These are phyloP conservation scores for Sporisorium iseilematis-ciliati DNA, from an alignment of 1,284 basidiomycete species.

Conservation along the genomic window DNA sequence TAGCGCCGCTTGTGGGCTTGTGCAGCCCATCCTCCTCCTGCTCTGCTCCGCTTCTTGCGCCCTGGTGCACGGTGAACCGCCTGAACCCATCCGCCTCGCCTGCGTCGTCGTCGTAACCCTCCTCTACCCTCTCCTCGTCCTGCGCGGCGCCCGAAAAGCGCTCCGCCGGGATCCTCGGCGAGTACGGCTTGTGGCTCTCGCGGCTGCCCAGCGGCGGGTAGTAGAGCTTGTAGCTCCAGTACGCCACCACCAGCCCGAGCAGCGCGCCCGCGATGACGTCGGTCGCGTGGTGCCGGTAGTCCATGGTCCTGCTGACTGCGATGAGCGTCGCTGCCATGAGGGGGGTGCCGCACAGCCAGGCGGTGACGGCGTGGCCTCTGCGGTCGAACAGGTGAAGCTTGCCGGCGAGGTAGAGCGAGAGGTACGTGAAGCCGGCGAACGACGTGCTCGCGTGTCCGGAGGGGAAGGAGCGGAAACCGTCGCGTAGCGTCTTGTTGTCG, in stretches of 20 bases:
- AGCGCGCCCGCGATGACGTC: conserved; percentile 83
- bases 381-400: conserved; percentile 91
- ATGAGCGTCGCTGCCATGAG: conserved; percentile 84
- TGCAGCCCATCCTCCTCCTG: conserved; percentile 3
- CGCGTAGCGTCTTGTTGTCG: conserved; percentile 30
- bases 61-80: conserved; percentile 12
- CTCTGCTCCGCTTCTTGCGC: too few relatives aligned
- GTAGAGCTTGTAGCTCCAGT: conserved; percentile 68
- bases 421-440: conserved; percentile 90
- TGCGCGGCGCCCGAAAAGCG: conserved; percentile 16
- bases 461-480: conserved; percentile 91
- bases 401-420: conserved; percentile 80
- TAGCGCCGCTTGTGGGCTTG: conserved; percentile 1
- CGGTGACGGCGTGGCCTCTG: conserved; percentile 84
- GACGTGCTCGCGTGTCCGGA: conserved; percentile 93
- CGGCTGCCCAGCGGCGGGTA: conserved; percentile 47
- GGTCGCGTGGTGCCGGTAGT: conserved; percentile 71
- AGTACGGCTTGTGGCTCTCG: conserved; percentile 57
- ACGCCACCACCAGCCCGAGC: conserved; percentile 80
- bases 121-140: too few relatives aligned
- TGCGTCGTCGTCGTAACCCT: not conserved
- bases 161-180: conserved; percentile 46
- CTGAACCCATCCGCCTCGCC: conserved; percentile 4
- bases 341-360: conserved; percentile 84
- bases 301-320: conserved; percentile 76